Conservation (phyloP, 805 yeast species). For the Saturnispora sanitii region DNA sequence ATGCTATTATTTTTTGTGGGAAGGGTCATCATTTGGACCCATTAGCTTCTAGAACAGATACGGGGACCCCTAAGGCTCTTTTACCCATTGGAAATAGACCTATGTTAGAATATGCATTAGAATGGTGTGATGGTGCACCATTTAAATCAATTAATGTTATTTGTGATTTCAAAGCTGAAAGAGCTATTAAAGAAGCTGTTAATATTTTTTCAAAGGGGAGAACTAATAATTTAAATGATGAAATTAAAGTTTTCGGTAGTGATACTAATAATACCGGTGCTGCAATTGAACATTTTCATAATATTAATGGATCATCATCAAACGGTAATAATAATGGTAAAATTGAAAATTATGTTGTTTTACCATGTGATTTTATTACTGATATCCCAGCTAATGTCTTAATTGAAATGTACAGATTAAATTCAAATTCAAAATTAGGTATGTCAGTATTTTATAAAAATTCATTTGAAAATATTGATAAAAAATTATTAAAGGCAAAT, state of each 20-base stretch:
- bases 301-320: too few species aligned
- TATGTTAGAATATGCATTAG: constrained; percentile 76
- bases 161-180: constrained; percentile 34
- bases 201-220: constrained; percentile 37
- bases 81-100: constrained; percentile 87
- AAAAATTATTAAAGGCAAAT: constrained; percentile 57
- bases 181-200: constrained; percentile 39
- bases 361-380: constrained; percentile 92
- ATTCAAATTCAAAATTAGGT: constrained; percentile 58
- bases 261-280: constrained; percentile 54
- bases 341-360: constrained; percentile 52
- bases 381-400: constrained; percentile 85
- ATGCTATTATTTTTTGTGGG: constrained; percentile 86
- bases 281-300: constrained; percentile 29
- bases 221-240: constrained; percentile 21
- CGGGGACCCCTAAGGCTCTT: constrained; percentile 73
- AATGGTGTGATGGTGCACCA: constrained; percentile 87
- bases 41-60: constrained; percentile 47
- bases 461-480: constrained; percentile 65
- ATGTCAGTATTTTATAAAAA: constrained; percentile 71
- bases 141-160: constrained; percentile 64
- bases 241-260: constrained; percentile 32
- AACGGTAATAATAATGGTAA: too few species aligned
- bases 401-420: constrained; percentile 72
- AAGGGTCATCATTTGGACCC: constrained; percentile 68